phyloP scores from a whole-genome alignment of 2,329 filamentous ascomycete genomes.

The Stromatinia cepivora region DNA sequence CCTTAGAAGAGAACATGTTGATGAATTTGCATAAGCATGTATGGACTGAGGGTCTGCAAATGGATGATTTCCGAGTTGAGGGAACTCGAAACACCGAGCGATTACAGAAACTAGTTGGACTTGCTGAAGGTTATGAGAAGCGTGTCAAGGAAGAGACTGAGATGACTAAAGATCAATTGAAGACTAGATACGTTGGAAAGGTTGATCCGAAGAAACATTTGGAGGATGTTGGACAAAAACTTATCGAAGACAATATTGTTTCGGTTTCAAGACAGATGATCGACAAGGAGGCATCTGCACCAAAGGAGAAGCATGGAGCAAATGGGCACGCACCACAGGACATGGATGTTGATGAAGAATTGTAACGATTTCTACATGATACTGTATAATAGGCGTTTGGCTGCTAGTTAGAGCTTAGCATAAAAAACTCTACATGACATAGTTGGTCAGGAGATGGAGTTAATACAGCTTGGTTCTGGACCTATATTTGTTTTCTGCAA shows the following conservation, averaged over 20 bases:
- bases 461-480: conserved; percentile 22
- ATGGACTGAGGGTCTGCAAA: conserved; percentile 95
- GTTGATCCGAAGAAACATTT: conserved; percentile 99
- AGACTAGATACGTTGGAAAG: conserved; percentile 98
- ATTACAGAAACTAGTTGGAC: conserved; percentile 80
- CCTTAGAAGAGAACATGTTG: conserved; percentile 97
- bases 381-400: conserved; percentile 42
- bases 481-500: background rate
- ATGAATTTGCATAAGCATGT: conserved; percentile 99
- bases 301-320: conserved; percentile 61
- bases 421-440: conserved; percentile 25
- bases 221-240: conserved; percentile 90
- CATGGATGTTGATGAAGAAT: conserved; percentile 42
- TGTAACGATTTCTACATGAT: conserved; percentile 50
- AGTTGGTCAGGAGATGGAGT: conserved; percentile 22
- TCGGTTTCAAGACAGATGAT: conserved; percentile 99
- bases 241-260: conserved; percentile 99
- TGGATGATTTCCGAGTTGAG: conserved; percentile 91
- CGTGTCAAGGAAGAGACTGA: conserved; percentile 98
- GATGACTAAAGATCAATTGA: conserved; percentile 93
- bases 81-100: conserved; percentile 83
- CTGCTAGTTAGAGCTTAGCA: conserved; percentile 29
- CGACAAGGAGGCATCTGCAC: conserved; percentile 95
- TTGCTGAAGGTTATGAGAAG: conserved; percentile 98
- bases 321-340: conserved; percentile 46